A percentile compares a stretch with the other conserved stretches of the same genome.
Conservation (phyloP, 1,284 basidiomycete genomes). For the Thelephora terrestris region DNA sequence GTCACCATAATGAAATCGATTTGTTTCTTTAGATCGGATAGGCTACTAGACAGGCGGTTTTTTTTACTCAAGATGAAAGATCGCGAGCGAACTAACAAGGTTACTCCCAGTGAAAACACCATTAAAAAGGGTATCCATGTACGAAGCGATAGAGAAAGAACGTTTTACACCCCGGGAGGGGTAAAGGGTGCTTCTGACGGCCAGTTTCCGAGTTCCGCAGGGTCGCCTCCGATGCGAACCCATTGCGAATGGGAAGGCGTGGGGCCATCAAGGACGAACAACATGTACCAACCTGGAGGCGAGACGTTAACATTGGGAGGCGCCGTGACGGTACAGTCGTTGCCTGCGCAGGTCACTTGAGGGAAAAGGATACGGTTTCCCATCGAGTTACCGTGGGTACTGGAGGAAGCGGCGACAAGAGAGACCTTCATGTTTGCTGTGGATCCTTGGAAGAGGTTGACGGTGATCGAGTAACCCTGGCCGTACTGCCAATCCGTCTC, state of each 20-base stretch:
- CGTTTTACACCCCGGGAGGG: constrained; percentile 35
- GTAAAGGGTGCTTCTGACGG: constrained; percentile 54
- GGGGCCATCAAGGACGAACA: constrained; percentile 64
- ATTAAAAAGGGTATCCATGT: too few relatives aligned
- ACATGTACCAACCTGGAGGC: constrained; percentile 67
- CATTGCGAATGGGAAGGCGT: constrained; percentile 63
- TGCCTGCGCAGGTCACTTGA: constrained; percentile 49
- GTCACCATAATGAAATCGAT: too few relatives aligned
- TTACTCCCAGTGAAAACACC: too few relatives aligned
- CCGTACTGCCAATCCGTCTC: constrained; percentile 53
- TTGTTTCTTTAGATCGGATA: too few relatives aligned
- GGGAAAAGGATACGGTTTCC: constrained; percentile 63
- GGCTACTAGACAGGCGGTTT: too few relatives aligned
- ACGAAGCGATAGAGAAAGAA: too few relatives aligned
- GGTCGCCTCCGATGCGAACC: constrained; percentile 70
- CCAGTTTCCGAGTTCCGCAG: constrained; percentile 56
- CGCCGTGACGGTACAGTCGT: constrained; percentile 53
- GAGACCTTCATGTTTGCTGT: constrained; percentile 50
- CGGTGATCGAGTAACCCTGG: constrained; percentile 38
- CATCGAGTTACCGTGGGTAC: constrained; percentile 71
- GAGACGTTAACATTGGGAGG: constrained; percentile 59
- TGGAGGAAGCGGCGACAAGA: constrained; percentile 57
- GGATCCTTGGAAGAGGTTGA: constrained; percentile 46
- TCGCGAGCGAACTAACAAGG: too few relatives aligned
- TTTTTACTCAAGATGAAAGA: too few relatives aligned